Base-by-base conservation (phyloP, 495 filamentous ascomycete species). In the Aspergillus incahuasiensis region DNA sequence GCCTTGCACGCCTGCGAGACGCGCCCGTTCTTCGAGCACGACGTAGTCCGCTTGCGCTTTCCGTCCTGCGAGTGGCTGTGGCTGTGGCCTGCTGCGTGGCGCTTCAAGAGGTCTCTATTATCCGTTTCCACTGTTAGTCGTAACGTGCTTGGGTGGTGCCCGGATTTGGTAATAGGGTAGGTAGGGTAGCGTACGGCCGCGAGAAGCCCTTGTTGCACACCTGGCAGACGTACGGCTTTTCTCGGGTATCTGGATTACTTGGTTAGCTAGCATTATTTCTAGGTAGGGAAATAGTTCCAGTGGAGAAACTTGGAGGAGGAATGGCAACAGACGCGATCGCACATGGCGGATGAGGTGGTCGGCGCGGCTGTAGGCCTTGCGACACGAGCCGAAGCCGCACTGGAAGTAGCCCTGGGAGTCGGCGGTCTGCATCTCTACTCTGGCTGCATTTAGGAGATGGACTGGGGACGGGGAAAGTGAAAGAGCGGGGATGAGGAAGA, bases 311-410 rank as follows among this genome's bases (percentile, higher is more conserved):
- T 35, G 12, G 6, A 35, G 16, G n/a, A n/a, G n/a, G n/a, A n/a
- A n/a, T n/a, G n/a, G n/a, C n/a, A n/a, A 63, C 60, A 24, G 58
- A 69, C 67, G 80, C n/a, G 78, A 78, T 42, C 79, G 73, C 18
- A 83, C 78, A 63, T 83, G 80, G 41, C 80, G 72, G 59, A 79
- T 79, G 5, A 83, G 68, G 63, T 83, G 80, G 55, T 83, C 80
- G 1, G 79, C 76, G 21, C 80, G 77, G 15, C 74, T 77, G 59
- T 82, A 83, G 25, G 73, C 69, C 28, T 76, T 74, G 48, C 76
- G 68, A 55, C 80, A 83, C 45, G 79, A 73, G 40, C 76, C 76
- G 46, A 80, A 74, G 40, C 76, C 76, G 39, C 80, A 83, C 62
- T 82, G 79, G 59, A 80, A 82, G 48, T 68, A 69, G 9, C 63